These are phyloP conservation scores for Cardamine resedifolia DNA, from an alignment of 345 rosid species.

Conservation along the genomic window DNA sequence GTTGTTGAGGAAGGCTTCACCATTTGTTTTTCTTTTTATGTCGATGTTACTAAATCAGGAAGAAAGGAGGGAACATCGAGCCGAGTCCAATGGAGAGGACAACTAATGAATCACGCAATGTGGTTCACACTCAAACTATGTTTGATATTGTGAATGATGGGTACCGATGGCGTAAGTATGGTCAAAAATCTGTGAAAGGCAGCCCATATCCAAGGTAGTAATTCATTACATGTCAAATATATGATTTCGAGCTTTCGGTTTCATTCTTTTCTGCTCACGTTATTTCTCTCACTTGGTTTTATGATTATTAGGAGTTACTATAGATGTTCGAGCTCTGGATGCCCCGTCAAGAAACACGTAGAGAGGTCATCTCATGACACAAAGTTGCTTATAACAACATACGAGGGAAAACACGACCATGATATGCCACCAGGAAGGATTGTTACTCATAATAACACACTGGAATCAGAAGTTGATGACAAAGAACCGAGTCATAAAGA, in stretches of 20 bases:
- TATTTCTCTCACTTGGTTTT: background rate
- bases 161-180: constrained; percentile 98
- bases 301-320: constrained; percentile 75
- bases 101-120: constrained; percentile 52
- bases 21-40: constrained; percentile 13
- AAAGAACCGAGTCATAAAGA: constrained; percentile 44
- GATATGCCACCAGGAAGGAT: constrained; percentile 76
- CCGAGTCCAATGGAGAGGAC: constrained; percentile 48
- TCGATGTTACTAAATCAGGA: constrained; percentile 51
- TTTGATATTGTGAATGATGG: constrained; percentile 86
- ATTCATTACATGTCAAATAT: background rate
- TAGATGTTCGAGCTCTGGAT: constrained; percentile 89
- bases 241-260: background rate
- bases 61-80: constrained; percentile 49
- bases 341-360: constrained; percentile 87
- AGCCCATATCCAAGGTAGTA: constrained; percentile 89
- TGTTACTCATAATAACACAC: constrained; percentile 50
- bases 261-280: background rate
- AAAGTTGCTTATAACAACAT: constrained; percentile 70
- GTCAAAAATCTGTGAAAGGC: constrained; percentile 95
- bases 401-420: constrained; percentile 89
- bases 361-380: constrained; percentile 77
- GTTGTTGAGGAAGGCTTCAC: constrained; percentile 3
- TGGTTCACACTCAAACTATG: constrained; percentile 59
- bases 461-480: constrained; percentile 36